A percentile compares a stretch with the other conserved stretches of the same genome.
Conservation (phyloP, 257 asterid species). For the Rubia yunnanensis region DNA sequence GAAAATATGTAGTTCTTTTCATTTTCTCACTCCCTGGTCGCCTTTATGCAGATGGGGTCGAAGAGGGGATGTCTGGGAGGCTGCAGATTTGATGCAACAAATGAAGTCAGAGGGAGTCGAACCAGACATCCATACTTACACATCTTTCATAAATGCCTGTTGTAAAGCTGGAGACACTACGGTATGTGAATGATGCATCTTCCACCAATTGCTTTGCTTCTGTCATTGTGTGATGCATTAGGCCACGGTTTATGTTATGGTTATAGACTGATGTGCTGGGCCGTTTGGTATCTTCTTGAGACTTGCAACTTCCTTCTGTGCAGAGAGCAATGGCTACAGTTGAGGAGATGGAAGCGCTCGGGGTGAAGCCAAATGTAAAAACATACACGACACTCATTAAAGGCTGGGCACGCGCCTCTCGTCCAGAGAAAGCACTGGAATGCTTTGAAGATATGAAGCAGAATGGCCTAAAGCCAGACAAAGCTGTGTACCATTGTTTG, state of each 20-base stretch:
- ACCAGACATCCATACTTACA: conserved; percentile 94
- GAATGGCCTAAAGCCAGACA: conserved; percentile 68
- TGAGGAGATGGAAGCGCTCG: conserved; percentile 69
- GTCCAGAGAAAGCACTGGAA: conserved; percentile 87
- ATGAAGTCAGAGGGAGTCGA: conserved; percentile 86
- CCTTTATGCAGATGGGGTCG: conserved; percentile 85
- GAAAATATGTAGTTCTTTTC: background rate
- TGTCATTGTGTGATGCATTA: background rate
- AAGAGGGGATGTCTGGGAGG: conserved; percentile 99
- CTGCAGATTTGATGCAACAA: conserved; percentile 97
- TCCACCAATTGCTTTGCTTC: background rate
- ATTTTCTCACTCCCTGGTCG: background rate
- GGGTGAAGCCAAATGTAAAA: conserved; percentile 72
- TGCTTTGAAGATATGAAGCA: conserved; percentile 86
- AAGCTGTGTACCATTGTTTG: conserved; percentile 90
- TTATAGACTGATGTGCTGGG: background rate
- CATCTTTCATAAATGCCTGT: conserved; percentile 89
- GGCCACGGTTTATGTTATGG: background rate
- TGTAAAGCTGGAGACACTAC: conserved; percentile 97
- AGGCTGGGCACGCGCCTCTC: conserved; percentile 96
- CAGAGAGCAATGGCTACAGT: conserved; percentile 75
- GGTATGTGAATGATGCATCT: conserved; percentile 31
- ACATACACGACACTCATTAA: conserved; percentile 89
- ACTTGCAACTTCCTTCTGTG: conserved; percentile 1
- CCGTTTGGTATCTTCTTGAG: background rate